phyloP scores from a whole-genome alignment of 306 rosid species.

The Chamaecrista fasciculata region DNA sequence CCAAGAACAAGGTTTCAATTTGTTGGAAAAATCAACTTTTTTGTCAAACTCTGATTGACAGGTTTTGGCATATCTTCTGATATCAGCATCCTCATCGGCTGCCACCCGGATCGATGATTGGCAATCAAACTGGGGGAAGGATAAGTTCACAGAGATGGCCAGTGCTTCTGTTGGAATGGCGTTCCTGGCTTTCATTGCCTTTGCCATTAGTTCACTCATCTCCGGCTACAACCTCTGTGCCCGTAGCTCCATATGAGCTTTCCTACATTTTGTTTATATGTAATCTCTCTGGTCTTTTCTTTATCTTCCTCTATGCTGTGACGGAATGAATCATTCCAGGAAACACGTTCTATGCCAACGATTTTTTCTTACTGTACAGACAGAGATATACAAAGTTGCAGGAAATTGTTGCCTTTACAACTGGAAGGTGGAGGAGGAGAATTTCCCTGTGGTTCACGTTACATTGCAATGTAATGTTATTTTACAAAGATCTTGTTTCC shows the following conservation, averaged over 20 bases:
- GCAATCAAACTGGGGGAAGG: constrained; percentile 98
- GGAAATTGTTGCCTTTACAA: constrained; percentile 16
- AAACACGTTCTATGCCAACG: constrained; percentile 30
- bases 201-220: constrained; percentile 81
- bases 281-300: background rate
- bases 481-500: background rate
- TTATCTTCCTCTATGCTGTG: constrained; percentile 14
- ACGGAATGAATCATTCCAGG: constrained; percentile 25
- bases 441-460: constrained; percentile 13
- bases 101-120: constrained; percentile 91
- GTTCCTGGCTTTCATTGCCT: constrained; percentile 84
- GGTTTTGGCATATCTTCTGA: constrained; percentile 89
- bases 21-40: background rate
- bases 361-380: constrained; percentile 40
- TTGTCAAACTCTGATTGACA: constrained; percentile 28
- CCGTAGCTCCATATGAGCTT: constrained; percentile 39
- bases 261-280: background rate
- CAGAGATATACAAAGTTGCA: constrained; percentile 34
- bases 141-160: constrained; percentile 89
- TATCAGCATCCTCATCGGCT: constrained; percentile 90
- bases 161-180: constrained; percentile 84
- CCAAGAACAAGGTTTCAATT: background rate
- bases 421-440: constrained; percentile 1
- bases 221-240: constrained; percentile 82
- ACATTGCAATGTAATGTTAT: background rate